phyloP scores from a whole-genome alignment of 2,329 filamentous ascomycete species.

The Pseudogymnoascus sp. region DNA sequence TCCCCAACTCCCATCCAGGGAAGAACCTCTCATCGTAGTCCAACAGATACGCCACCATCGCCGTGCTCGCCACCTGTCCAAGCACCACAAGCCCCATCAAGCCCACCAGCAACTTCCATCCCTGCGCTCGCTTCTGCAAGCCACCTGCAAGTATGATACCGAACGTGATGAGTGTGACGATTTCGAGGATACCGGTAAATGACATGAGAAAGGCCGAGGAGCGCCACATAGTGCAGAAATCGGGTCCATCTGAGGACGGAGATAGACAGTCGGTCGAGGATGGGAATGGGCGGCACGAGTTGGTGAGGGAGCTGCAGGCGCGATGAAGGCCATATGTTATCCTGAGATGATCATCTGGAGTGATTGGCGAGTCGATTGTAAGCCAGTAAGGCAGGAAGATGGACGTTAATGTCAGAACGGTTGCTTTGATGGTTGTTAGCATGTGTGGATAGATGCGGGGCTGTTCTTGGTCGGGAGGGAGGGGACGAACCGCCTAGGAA shows the following conservation, averaged over 20 bases:
- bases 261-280: conserved; percentile 54
- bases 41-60: conserved; percentile 74
- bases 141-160: conserved; percentile 69
- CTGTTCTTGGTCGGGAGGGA: background rate
- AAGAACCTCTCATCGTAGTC: conserved; percentile 78
- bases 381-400: conserved; percentile 67
- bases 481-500: conserved; percentile 36
- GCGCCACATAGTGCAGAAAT: conserved; percentile 90
- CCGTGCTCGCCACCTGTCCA: conserved; percentile 70
- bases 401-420: conserved; percentile 60
- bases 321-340: conserved; percentile 72
- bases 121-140: conserved; percentile 67
- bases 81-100: conserved; percentile 57
- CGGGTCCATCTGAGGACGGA: conserved; percentile 32
- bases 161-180: conserved; percentile 74
- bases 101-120: conserved; percentile 68
- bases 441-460: conserved; percentile 4
- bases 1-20: conserved; percentile 72
- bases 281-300: conserved; percentile 59
- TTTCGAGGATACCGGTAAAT: conserved; percentile 72
- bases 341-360: conserved; percentile 42
- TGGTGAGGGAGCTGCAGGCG: conserved; percentile 64
- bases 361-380: conserved; percentile 47
- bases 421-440: conserved; percentile 44
- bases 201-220: conserved; percentile 81